Evolutionary conservation across 495 filamentous ascomycete species (phyloP), one percentile per base, ranked within the genome.

Genomic region (Parmelia sp.): DNA sequence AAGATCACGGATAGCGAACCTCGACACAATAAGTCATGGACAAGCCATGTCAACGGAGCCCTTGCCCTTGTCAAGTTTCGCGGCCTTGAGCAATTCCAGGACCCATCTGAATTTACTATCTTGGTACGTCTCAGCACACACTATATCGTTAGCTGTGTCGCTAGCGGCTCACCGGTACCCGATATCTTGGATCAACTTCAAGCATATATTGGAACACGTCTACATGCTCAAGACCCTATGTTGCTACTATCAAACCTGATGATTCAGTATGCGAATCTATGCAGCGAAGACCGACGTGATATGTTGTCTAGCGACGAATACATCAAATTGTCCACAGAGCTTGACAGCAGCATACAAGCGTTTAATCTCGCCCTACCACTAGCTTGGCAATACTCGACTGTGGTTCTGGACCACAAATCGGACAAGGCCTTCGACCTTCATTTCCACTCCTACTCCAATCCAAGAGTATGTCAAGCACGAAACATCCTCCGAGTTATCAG

Each of bases 31-130:
- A 33, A 56, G 7, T 49, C 71, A 25, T 70, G 66, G 67, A 67
- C 64, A 53, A 69, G 70, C 49, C 72, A 75, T 42, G 35, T 73
- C 9, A 65, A 71, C 25, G 74, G 74, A 14, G 71, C 72, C 0
- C 60, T 74, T 33, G 70, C 73, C 31, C 68, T 75, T 25, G 64
- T 74, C 53, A 68, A 64, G 25, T 31, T 71, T 19, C 65, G 71
- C 17, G 70, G 70, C n/a, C 19, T 67, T 21, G 68, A 66, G 19
- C 42, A 58, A 29, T 72, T 72, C 40, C 68, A 60, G 7, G 29
- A 69, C 27, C 31, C 42, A 1, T 57, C 64, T 0, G 62, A 53
- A 14, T 33, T 68, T 31, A 53, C 47, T 17, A 40, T 70, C 0
- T 55, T 68, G 10, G 51, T 62, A 21, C 64, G 73, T 37, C 59